Conservation (phyloP, 1,284 basidiomycete species). For the Coniophora puteana region DNA sequence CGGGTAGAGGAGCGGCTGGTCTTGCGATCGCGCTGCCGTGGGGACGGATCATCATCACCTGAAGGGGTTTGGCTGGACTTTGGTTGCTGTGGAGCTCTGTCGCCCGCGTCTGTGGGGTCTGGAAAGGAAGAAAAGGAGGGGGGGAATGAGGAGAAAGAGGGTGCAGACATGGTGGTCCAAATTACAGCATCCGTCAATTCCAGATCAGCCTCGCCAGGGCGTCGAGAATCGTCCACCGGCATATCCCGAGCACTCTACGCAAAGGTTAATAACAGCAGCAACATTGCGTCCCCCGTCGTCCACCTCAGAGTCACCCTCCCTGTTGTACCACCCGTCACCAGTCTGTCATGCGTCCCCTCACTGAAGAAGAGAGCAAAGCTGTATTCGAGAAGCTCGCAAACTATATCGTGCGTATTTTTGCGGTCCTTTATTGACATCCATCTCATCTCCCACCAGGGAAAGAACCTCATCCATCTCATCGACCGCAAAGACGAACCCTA, state of each 20-base stretch:
- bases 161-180: conserved; percentile 37
- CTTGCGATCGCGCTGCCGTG: conserved; percentile 11
- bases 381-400: conserved; percentile 91
- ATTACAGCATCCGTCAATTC: conserved; percentile 6
- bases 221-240: no score
- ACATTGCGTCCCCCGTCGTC: conserved; percentile 1
- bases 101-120: conserved; percentile 40
- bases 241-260: no score
- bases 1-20: conserved; percentile 20
- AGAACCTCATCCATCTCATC: conserved; percentile 88
- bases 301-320: background rate
- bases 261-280: no score
- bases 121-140: conserved; percentile 67
- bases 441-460: conserved; percentile 49
- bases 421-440: conserved; percentile 3
- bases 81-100: conserved; percentile 31
- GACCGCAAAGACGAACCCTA: conserved; percentile 83
- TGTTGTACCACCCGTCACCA: conserved; percentile 3
- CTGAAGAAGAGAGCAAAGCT: conserved; percentile 82
- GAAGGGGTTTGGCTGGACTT: conserved; percentile 18
- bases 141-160: conserved; percentile 56
- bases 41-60: conserved; percentile 14
- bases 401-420: conserved; percentile 64
- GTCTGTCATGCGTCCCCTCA: conserved; percentile 70
- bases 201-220: conserved; percentile 1